Conservation (phyloP, 495 filamentous ascomycete genomes). For the Podospora bellae-mahoneyi region DNA sequence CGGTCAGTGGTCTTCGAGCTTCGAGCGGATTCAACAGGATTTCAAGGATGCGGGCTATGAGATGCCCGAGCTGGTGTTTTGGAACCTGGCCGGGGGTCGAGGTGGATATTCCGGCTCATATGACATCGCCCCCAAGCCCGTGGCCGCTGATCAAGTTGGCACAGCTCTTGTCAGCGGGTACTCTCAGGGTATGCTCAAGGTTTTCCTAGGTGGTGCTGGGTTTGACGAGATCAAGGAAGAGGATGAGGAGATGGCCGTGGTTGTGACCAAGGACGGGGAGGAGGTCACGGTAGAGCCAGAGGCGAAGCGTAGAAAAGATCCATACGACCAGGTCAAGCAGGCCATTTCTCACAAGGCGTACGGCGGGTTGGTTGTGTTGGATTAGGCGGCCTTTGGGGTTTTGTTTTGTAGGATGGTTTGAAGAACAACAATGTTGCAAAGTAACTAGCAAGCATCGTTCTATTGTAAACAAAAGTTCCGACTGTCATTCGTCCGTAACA, state of each 20-base stretch:
- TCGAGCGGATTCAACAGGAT: neutral
- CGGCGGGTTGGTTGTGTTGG: neutral
- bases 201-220: neutral
- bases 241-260: neutral
- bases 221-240: neutral
- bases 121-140: neutral
- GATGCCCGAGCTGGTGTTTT: neutral
- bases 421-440: no score
- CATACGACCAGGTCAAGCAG: neutral
- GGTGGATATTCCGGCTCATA: neutral
- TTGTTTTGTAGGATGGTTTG: no score
- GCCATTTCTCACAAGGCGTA: neutral
- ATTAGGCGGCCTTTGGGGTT: neutral
- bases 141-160: neutral
- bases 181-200: neutral
- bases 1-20: neutral
- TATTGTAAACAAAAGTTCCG: no score
- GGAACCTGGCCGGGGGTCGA: neutral
- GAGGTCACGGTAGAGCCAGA: neutral
- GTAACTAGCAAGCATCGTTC: no score
- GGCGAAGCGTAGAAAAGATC: neutral
- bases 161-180: neutral
- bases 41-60: neutral
- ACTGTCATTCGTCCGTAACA: no score
- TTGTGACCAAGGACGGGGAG: neutral